Conservation (phyloP, 2,329 filamentous ascomycete genomes). For the Rosellinia necatrix region DNA sequence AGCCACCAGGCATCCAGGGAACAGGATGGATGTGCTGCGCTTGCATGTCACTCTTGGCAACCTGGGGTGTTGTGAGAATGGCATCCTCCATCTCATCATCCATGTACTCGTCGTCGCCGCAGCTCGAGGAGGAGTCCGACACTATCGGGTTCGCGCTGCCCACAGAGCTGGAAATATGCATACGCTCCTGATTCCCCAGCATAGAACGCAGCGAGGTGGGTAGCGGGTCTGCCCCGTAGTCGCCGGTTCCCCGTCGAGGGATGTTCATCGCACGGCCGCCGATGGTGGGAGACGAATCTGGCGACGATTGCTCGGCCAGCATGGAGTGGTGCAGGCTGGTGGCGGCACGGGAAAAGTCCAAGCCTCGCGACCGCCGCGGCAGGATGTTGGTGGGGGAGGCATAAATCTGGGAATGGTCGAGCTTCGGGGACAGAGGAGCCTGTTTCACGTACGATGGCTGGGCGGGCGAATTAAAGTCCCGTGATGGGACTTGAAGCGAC, state of each 20-base stretch:
- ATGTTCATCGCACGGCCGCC: slow-evolving; percentile 69
- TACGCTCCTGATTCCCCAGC: slow-evolving; percentile 70
- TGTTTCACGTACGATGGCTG: slow-evolving; percentile 55
- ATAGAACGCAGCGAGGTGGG: slow-evolving; percentile 74
- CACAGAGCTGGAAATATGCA: slow-evolving; percentile 77
- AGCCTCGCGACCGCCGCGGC: slow-evolving; percentile 83
- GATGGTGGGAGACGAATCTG: slow-evolving; percentile 87
- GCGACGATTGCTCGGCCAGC: slow-evolving; percentile 83
- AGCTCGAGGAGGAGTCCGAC: slow-evolving; percentile 78
- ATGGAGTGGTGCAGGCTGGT: slow-evolving; percentile 96
- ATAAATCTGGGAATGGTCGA: slow-evolving; percentile 83
- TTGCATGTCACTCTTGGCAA: slow-evolving; percentile 61
- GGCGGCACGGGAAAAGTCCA: slow-evolving; percentile 91
- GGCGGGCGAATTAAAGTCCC: slow-evolving; percentile 43
- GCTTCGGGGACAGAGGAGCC: slow-evolving; percentile 80
- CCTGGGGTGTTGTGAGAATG: slow-evolving; percentile 82
- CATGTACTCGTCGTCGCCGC: slow-evolving; percentile 71
- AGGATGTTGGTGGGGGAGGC: slow-evolving; percentile 86
- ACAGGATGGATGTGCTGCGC: slow-evolving; percentile 46
- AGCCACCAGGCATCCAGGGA: slow-evolving; percentile 68
- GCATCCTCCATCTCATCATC: slow-evolving; percentile 79
- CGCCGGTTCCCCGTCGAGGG: slow-evolving; percentile 54
- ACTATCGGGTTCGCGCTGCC: slow-evolving; percentile 76
- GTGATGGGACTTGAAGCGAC: slow-evolving; percentile 70
- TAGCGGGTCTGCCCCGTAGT: slow-evolving; percentile 64